Evolutionary conservation across 2,329 filamentous ascomycete genomes (phyloP).

Genomic region (Calonectria crousiana): DNA sequence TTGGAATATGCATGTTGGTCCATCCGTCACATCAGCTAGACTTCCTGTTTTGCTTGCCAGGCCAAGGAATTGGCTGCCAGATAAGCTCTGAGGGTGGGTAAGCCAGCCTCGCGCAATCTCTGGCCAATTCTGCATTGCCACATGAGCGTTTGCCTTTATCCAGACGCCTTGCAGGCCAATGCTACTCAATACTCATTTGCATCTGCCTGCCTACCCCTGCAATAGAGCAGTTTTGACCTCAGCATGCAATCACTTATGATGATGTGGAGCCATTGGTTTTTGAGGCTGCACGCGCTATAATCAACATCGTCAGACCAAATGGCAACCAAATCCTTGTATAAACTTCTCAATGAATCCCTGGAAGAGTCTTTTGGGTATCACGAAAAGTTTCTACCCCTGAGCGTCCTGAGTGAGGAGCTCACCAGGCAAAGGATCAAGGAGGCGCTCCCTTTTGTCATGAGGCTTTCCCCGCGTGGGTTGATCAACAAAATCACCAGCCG

Average conservation of each 20-base stretch:
- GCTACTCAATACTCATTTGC: background rate
- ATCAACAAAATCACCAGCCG: background rate
- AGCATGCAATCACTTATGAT: background rate
- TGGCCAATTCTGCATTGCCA: background rate
- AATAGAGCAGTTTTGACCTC: background rate
- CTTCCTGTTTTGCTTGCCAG: background rate
- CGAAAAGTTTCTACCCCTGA: background rate
- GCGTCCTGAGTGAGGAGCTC: background rate
- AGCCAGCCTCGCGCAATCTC: background rate
- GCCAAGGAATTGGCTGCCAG: background rate
- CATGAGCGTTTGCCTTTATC: slow-evolving; percentile 4
- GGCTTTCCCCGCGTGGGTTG: background rate
- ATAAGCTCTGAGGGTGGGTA: background rate
- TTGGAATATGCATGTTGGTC: background rate
- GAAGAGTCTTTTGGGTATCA: background rate
- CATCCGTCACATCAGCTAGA: background rate
- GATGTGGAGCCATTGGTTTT: background rate
- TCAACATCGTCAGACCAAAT: background rate
- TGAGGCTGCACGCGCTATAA: background rate
- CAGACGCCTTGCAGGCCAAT: background rate
- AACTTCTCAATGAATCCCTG: background rate
- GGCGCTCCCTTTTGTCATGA: background rate
- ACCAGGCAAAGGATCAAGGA: background rate
- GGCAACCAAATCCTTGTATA: background rate
- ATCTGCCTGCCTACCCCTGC: background rate